These are phyloP conservation scores for Lentinus brumalis DNA, from an alignment of 768 basidiomycete species.

Conservation along the genomic window DNA sequence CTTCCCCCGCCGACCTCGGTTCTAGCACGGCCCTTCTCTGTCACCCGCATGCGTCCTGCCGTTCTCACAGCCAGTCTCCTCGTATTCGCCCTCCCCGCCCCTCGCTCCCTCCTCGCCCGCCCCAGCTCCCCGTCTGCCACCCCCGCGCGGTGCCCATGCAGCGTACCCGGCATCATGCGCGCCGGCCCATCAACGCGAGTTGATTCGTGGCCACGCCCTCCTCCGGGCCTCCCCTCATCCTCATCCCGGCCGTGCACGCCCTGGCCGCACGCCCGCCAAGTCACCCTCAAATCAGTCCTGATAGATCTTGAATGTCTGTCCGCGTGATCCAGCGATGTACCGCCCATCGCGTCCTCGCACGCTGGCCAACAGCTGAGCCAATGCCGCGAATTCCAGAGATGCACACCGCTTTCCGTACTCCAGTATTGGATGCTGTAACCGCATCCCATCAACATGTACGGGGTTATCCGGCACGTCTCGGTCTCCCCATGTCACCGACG, in stretches of 20 bases:
- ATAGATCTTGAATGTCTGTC: slow-evolving; percentile 7
- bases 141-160: too few species aligned
- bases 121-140: background rate
- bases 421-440: too few species aligned
- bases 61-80: background rate
- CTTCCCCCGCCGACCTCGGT: slow-evolving; percentile 13
- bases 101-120: background rate
- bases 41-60: background rate
- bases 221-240: background rate
- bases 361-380: too few species aligned
- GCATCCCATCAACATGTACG: too few species aligned
- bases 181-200: background rate
- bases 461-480: too few species aligned
- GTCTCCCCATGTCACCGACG: too few species aligned
- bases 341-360: background rate
- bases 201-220: background rate
- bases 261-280: slow-evolving; percentile 11
- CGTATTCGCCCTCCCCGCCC: background rate
- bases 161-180: too few species aligned
- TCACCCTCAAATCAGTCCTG: slow-evolving; percentile 9
- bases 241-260: background rate
- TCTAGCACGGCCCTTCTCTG: slow-evolving; percentile 18
- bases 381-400: background rate
- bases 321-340: slow-evolving; percentile 3
- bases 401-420: background rate